A percentile compares a stretch with the other conserved stretches of the same genome.
Conservation (phyloP, 805 yeast genomes). For the Cyberlindnera amylophila region DNA sequence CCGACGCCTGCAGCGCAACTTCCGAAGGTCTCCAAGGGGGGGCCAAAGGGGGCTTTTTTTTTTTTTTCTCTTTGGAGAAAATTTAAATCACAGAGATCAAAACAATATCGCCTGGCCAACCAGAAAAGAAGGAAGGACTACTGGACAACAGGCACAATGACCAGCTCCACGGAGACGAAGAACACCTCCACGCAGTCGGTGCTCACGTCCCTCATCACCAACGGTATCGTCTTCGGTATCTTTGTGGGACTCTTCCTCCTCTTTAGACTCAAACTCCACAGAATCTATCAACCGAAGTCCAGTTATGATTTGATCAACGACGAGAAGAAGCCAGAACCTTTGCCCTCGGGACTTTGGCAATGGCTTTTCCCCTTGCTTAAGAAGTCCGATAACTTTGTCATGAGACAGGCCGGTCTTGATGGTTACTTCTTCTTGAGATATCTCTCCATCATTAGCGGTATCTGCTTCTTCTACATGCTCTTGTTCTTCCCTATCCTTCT, state of each 20-base stretch:
- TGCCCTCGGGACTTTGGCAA: conserved; percentile 60
- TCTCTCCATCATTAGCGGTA: conserved; percentile 49
- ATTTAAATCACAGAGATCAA: not conserved
- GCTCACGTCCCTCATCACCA: conserved; percentile 63
- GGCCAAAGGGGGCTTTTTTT: too few species aligned
- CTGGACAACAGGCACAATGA: conserved; percentile 10
- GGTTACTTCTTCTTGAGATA: conserved; percentile 89
- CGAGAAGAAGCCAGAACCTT: conserved; percentile 66
- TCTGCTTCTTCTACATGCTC: conserved; percentile 53
- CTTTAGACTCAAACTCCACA: conserved; percentile 57
- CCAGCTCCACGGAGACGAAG: conserved; percentile 14
- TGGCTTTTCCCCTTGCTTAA: conserved; percentile 67
- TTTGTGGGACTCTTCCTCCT: conserved; percentile 62
- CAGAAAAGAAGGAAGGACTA: too few species aligned
- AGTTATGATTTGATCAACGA: conserved; percentile 54
- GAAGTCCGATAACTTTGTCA: conserved; percentile 69
- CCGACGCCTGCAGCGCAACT: too few species aligned
- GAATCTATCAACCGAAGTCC: conserved; percentile 84
- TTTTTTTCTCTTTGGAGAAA: too few species aligned
- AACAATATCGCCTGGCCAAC: not conserved
- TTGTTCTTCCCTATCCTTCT: conserved; percentile 64
- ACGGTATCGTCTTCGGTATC: conserved; percentile 59
- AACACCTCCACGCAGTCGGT: conserved; percentile 70
- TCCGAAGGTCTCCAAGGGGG: not conserved
- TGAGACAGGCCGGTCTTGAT: conserved; percentile 89